Percentiles rank a stretch among this genome's conserved stretches.
phyloP scores from a whole-genome alignment of 148 eudicot genomes.

The Chenopodium album region DNA sequence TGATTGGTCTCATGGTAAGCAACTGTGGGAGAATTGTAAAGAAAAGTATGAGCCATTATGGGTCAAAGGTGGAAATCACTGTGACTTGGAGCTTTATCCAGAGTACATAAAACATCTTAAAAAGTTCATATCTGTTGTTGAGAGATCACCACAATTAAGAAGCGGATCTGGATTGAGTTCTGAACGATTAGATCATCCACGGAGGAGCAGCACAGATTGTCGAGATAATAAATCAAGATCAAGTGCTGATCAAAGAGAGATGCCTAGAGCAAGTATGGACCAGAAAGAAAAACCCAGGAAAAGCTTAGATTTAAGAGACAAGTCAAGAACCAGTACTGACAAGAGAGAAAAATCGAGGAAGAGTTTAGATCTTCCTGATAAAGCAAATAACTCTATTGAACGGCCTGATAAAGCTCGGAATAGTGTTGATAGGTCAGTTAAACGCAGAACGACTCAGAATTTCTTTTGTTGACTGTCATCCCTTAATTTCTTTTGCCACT shows the following conservation, averaged over 20 bases:
- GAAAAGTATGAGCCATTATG: constrained; percentile 87
- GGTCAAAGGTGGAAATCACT: constrained; percentile 85
- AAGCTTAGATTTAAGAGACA: constrained; percentile 60
- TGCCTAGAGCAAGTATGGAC: constrained; percentile 53
- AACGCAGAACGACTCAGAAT: background rate
- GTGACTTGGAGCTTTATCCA: constrained; percentile 82
- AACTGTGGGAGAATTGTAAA: constrained; percentile 78
- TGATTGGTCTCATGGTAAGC: constrained; percentile 82
- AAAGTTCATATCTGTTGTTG: constrained; percentile 66
- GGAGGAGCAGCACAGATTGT: constrained; percentile 60
- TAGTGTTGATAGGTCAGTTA: constrained; percentile 79
- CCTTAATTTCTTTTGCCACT: background rate
- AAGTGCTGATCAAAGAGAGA: constrained; percentile 64
- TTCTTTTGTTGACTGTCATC: background rate
- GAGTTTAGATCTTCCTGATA: constrained; percentile 51
- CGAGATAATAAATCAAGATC: constrained; percentile 54
- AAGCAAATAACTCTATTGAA: constrained; percentile 43
- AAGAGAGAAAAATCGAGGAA: constrained; percentile 60
- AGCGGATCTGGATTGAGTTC: constrained; percentile 36
- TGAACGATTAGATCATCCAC: constrained; percentile 54
- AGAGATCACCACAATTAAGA: constrained; percentile 49
- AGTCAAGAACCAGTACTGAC: constrained; percentile 70
- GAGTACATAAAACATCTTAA: constrained; percentile 81
- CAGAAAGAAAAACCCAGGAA: constrained; percentile 59
- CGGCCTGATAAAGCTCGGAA: constrained; percentile 79